A percentile compares a stretch with the other conserved stretches of the same genome.
These are phyloP conservation scores for Auriscalpium vulgare DNA, from an alignment of 768 basidiomycete species.

Conservation along the genomic window DNA sequence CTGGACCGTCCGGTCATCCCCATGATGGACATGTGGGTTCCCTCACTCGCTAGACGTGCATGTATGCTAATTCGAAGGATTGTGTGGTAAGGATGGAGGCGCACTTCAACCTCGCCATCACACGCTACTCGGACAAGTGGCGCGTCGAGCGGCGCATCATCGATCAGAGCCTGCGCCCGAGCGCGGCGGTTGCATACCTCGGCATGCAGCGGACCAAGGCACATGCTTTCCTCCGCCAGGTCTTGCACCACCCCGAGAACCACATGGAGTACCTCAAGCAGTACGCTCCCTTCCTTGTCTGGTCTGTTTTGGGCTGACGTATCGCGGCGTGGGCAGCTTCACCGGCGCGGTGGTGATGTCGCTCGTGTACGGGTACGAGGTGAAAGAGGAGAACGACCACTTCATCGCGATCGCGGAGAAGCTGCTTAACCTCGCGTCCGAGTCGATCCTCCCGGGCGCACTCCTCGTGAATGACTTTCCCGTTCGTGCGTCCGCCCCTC, in stretches of 20 bases:
- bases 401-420: slow-evolving; percentile 3
- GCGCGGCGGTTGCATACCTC: not conserved
- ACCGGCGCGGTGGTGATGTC: slow-evolving; percentile 4
- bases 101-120: slow-evolving; percentile 5
- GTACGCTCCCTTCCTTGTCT: not conserved
- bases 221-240: slow-evolving; percentile 3
- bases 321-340: not conserved
- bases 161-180: slow-evolving; percentile 1
- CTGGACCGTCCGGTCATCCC: slow-evolving; percentile 2
- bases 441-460: slow-evolving; percentile 1
- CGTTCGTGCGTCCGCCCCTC: not conserved
- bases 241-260: not conserved
- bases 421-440: not conserved
- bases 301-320: not conserved
- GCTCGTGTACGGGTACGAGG: slow-evolving; percentile 5
- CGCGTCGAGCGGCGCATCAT: slow-evolving; percentile 3
- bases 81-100: not conserved
- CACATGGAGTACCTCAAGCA: slow-evolving; percentile 3
- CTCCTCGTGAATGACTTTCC: slow-evolving; percentile 2
- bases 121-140: slow-evolving; percentile 4
- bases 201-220: slow-evolving; percentile 2
- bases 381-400: slow-evolving; percentile 2
- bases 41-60: not conserved
- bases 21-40: slow-evolving; percentile 4
- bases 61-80: not conserved